Evolutionary conservation across 2,329 filamentous ascomycete species (phyloP), one percentile per base, ranked within the genome.

Genomic region (Talaromyces marneffei): DNA sequence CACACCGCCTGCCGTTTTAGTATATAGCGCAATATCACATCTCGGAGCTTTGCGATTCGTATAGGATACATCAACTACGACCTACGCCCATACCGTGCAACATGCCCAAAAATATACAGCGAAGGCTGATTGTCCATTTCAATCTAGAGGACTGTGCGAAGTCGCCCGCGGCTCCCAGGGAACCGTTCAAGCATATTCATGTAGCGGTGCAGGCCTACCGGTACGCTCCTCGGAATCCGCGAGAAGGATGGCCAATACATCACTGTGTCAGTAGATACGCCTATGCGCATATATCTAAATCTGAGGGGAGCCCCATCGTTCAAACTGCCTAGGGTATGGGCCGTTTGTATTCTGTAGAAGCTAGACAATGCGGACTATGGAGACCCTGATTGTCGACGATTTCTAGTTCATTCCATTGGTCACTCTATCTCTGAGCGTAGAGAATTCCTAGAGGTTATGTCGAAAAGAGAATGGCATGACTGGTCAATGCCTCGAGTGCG

Each of bases 1-100:
- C 14, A 60, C 44, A 60, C 61, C 61, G 58, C 61, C 57, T 60
- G 55, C 57, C 46, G 16, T 27, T 57, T 48, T 2, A 14, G 50
- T 54, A 16, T 7, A 14, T 18, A 23, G 31, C n/a, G 9, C 12
- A 37, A n/a, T 10, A 16, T 39, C 12, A 40, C 33, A 39, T 37
- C 35, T 55, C 9, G 18, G 9, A 37, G 35, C 4, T 10, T 35
- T 18, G 40, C 33, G 16, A 18, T 48, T 50, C 31, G 16, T 31
- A 18, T 50, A n/a, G n/a, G n/a, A n/a, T 27, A 29, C 44, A 48
- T n/a, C 44, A n/a, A n/a, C n/a, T 27, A 8, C 44, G 9, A 48
- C 44, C 25, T 48, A 9, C 2, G 25, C 23, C n/a, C 0, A 16
- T 29, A n/a, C 7, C 23, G 7, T 4, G 14, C 14, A 46, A 27